A percentile compares a stretch with the other conserved stretches of the same genome.
These are phyloP conservation scores for Fusarium burgessii DNA, from an alignment of 2,329 filamentous ascomycete genomes.

Conservation along the genomic window DNA sequence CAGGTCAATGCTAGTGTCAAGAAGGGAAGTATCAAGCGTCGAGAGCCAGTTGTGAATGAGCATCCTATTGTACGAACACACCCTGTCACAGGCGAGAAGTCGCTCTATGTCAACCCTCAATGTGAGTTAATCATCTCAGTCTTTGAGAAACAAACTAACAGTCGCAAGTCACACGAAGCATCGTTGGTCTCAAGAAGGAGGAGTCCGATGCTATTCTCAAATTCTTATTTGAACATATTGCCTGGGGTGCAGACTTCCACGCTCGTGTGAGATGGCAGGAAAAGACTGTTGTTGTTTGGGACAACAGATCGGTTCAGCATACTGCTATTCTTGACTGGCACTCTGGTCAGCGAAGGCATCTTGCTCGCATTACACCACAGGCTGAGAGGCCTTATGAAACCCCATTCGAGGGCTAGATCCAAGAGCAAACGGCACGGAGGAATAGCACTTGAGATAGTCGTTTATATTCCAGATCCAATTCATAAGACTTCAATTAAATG, in stretches of 20 bases:
- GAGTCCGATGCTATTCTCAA: conserved; percentile 82
- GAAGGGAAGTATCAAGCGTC: conserved; percentile 76
- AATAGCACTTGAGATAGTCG: not conserved
- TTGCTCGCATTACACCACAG: conserved; percentile 86
- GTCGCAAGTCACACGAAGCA: conserved; percentile 77
- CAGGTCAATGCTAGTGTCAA: conserved; percentile 78
- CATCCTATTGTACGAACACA: conserved; percentile 87
- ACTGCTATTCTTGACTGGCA: conserved; percentile 86
- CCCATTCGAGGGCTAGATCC: conserved; percentile 51
- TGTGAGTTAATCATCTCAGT: conserved; percentile 64
- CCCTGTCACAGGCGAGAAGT: conserved; percentile 85
- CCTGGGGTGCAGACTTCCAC: conserved; percentile 73
- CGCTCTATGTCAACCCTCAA: conserved; percentile 84
- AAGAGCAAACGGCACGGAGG: not conserved
- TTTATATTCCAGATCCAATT: too few species aligned
- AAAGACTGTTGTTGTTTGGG: conserved; percentile 88
- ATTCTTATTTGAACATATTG: conserved; percentile 72
- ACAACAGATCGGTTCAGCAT: conserved; percentile 84
- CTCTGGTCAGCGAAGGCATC: conserved; percentile 79
- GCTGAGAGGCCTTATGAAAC: conserved; percentile 83
- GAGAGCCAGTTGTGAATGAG: conserved; percentile 78
- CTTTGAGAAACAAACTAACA: not conserved
- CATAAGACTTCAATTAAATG: too few species aligned
- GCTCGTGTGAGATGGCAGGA: conserved; percentile 81
- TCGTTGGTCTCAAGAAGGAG: conserved; percentile 87